A percentile compares a stretch with the other conserved stretches of the same genome.
Evolutionary conservation across 371 early-diverging fungal species (phyloP).

Genomic region (Mucor circinelloides): DNA sequence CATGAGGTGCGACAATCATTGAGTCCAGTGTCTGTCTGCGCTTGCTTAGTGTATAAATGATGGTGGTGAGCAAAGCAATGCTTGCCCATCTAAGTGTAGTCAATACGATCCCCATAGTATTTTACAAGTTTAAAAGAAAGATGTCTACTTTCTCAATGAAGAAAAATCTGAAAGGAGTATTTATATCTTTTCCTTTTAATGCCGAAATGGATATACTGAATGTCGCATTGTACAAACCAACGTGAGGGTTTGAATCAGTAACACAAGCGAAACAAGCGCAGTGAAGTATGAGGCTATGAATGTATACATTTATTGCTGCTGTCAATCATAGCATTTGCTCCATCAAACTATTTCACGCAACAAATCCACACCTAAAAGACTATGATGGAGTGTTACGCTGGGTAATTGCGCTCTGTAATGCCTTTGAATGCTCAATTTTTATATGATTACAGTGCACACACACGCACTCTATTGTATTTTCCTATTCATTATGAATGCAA

Average conservation of each 20-base stretch:
- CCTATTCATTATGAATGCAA: not conserved
- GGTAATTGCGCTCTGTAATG: not conserved
- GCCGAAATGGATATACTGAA: not conserved
- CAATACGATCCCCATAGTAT: not conserved
- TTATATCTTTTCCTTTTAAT: not conserved
- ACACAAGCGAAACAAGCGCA: not conserved
- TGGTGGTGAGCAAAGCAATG: not conserved
- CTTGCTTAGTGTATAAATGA: not conserved
- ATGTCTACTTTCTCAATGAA: not conserved
- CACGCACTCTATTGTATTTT: not conserved
- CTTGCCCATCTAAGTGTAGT: slow-evolving; percentile 4
- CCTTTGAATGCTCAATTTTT: not conserved
- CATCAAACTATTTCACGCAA: not conserved
- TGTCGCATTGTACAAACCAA: not conserved
- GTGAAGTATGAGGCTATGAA: not conserved
- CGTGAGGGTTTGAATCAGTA: not conserved
- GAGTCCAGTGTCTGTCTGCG: slow-evolving; percentile 26
- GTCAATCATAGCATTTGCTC: not conserved
- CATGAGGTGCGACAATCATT: slow-evolving; percentile 26
- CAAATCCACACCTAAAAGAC: not conserved
- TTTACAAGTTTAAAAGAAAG: not conserved
- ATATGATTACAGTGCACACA: not conserved
- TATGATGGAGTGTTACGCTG: not conserved
- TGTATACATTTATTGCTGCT: not conserved
- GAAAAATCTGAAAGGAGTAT: not conserved